These are phyloP conservation scores for Pyronema domesticum DNA, from an alignment of 495 filamentous ascomycete species.

Conservation along the genomic window DNA sequence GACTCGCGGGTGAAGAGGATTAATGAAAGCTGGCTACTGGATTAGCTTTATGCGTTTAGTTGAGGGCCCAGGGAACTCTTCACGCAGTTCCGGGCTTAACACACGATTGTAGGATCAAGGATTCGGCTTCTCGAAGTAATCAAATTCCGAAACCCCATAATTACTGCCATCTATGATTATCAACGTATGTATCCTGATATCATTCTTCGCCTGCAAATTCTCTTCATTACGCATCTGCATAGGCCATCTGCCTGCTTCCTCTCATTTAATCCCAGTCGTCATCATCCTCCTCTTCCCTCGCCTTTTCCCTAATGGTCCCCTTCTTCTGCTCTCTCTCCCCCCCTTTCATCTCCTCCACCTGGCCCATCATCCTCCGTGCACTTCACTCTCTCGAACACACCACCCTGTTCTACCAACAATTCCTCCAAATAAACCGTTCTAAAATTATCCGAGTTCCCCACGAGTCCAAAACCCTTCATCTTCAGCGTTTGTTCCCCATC, in stretches of 20 bases:
- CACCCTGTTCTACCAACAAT: slow-evolving; percentile 36
- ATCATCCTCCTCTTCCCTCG: slow-evolving; percentile 34
- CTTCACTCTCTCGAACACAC: slow-evolving; percentile 41
- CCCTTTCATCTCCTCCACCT: slow-evolving; percentile 24
- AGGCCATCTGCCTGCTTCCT: neutral
- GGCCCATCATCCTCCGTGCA: slow-evolving; percentile 29
- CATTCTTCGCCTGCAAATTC: no score
- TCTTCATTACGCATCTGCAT: no score
- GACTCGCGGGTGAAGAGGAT: no score
- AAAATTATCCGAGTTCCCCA: slow-evolving; percentile 47
- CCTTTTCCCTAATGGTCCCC: slow-evolving; percentile 10
- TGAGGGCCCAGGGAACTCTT: no score
- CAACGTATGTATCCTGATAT: no score
- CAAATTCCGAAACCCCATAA: no score
- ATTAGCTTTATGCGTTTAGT: no score
- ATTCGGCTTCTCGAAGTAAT: no score
- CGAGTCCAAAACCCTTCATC: slow-evolving; percentile 57
- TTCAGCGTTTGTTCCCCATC: slow-evolving; percentile 49
- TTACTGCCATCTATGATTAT: no score
- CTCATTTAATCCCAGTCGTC: slow-evolving; percentile 49
- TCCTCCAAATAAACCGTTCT: slow-evolving; percentile 45
- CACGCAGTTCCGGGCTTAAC: no score
- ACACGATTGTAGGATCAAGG: no score
- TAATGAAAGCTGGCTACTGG: no score
- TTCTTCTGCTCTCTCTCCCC: slow-evolving; percentile 10